Evolutionary conservation across 768 basidiomycete species (phyloP), one percentile per base, ranked within the genome.

Genomic region (Tylopilus sp.): DNA sequence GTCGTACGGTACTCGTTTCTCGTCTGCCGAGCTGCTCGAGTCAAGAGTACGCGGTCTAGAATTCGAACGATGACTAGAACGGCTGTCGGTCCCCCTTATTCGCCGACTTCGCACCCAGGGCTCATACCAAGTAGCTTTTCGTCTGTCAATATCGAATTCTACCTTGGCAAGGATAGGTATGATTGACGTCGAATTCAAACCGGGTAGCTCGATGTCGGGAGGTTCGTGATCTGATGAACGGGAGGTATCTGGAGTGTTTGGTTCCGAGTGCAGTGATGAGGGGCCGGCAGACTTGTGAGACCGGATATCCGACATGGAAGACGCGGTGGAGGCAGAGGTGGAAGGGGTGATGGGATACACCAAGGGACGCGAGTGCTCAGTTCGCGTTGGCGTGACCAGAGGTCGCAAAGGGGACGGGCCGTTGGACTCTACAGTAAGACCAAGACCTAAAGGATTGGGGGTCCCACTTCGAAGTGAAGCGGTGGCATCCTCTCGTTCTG

Each of bases 151-250:
- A 66, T 97, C 92, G 62, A 98, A 97, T 68, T 98, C 94, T 13
- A 98, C 84, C 69, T 95, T 95, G 45, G 93, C 95, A 26, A 98
- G 79, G 51, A 97, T 85, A 6, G 89, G 89, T 48, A 92, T 83
- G 22, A 90, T 71, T 24, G 85, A 80, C 43, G 80, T 69, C 7
- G 84, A 83, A 51, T 70, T 67, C 36, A 89, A 75, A 8, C 87
- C 89, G 6, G 87, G 85, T 11, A 90, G 77, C 48, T 84, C 78
- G 52, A 89, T 72, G 22, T 78, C 78, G 44, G 77, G 74, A 16
- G 75, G 76, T 4, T 70, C 77, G 10, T 68, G 54, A 50, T 69
- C 68, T 52, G 62, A 64, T 53, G 55, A 67, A 55, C 19, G 76
- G 37, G 83, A 81, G 4, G 80, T 80, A 57, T 81, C 80, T 4